phyloP scores from a whole-genome alignment of 345 rosid species.

The Salix suchowensis region DNA sequence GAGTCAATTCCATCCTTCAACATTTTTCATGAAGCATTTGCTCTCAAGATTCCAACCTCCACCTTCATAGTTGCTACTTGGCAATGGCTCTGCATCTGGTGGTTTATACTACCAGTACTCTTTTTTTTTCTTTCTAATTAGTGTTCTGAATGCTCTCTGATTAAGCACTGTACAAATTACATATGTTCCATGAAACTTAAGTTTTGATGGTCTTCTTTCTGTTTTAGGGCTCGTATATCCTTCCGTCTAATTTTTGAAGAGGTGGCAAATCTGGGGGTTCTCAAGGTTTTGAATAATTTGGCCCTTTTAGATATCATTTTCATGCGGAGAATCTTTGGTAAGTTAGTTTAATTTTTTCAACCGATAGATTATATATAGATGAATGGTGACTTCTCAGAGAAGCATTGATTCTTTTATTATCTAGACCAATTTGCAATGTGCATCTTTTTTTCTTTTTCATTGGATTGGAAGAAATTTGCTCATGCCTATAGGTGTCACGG shows the following conservation, averaged over 20 bases:
- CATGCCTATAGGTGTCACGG: no score
- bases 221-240: conserved; percentile 51
- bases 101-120: no score
- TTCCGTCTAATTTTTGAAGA: conserved; percentile 72
- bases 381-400: not conserved
- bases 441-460: no score
- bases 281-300: conserved; percentile 69
- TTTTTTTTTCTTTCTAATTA: no score
- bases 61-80: no score
- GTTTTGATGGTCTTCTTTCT: not conserved
- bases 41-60: no score
- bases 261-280: conserved; percentile 61
- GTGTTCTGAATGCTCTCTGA: not conserved
- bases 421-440: not conserved
- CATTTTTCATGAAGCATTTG: no score
- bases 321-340: conserved; percentile 67
- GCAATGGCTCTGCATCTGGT: no score
- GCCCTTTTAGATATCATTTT: conserved; percentile 54
- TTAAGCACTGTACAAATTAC: not conserved
- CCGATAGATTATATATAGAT: not conserved
- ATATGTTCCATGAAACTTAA: not conserved
- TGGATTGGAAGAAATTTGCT: no score
- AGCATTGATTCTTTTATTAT: not conserved
- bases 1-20: no score
- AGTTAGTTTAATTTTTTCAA: conserved; percentile 15